Percentiles rank a stretch among this genome's conserved stretches.
Evolutionary conservation across 2,329 filamentous ascomycete genomes (phyloP).

Genomic region (Madurella mycetomatis): DNA sequence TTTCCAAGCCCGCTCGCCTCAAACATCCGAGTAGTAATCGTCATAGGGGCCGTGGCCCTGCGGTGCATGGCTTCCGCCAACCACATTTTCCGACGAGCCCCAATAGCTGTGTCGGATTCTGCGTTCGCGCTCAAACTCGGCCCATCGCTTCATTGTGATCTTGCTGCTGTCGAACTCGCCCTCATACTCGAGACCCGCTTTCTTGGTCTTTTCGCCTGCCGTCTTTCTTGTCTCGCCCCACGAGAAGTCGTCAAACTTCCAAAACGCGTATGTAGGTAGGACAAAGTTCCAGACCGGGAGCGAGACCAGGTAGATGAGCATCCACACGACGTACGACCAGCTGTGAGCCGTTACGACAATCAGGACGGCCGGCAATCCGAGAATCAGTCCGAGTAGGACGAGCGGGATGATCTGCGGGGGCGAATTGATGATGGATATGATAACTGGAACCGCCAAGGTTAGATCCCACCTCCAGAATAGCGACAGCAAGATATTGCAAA

Average conservation of each 20-base stretch:
- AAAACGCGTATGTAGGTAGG: constrained; percentile 89
- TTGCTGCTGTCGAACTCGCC: constrained; percentile 98
- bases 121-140: constrained; percentile 78
- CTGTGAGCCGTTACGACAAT: constrained; percentile 93
- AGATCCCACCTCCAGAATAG: neutral
- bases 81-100: constrained; percentile 50
- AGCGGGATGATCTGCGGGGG: constrained; percentile 85
- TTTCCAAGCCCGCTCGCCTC: constrained; percentile 26
- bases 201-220: constrained; percentile 82
- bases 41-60: constrained; percentile 46
- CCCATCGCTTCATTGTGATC: constrained; percentile 99
- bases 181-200: constrained; percentile 79
- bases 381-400: constrained; percentile 80
- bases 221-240: constrained; percentile 99
- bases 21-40: constrained; percentile 53
- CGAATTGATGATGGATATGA: constrained; percentile 74
- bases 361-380: constrained; percentile 86
- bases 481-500: neutral
- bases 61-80: constrained; percentile 33
- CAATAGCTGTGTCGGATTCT: constrained; percentile 48
- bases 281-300: constrained; percentile 98
- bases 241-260: constrained; percentile 99
- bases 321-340: constrained; percentile 89
- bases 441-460: constrained; percentile 48
- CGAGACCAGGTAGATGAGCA: constrained; percentile 90